Evolutionary conservation across 1,139 yeast genomes (phyloP), one percentile per base, ranked within the genome.

Genomic region (Petasospora fabianii): DNA sequence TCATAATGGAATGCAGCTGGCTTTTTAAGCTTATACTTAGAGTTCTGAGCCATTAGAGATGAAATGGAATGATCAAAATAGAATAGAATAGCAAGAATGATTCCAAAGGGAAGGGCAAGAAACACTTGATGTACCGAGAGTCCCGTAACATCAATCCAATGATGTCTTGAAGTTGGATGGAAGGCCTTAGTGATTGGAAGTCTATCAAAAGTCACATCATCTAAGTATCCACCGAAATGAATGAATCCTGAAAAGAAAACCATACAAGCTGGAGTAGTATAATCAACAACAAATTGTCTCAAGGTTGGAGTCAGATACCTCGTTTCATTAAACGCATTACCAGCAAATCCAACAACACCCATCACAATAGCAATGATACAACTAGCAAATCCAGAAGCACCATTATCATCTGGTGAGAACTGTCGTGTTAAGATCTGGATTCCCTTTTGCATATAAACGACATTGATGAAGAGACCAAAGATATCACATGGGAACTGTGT

Each of bases 11-110:
- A 92, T 0, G 94, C 71, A 0, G 95, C 77, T 0, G 97, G 96
- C 55, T 90, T 92, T 39, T 68, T 77, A 41, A 92, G 65, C 6
- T 95, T 95, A 59, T 73, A 92, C 40, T 84, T 81, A 24, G 81
- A 76, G 49, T 81, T 81, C 61, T 90, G 97, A 39, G 96, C 87
- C 75, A 92, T 92, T 41, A 92, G 67, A 0, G 97, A 82, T 2
- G 96, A 86, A 13, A 92, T 95, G 50, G 92, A 92, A 61, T 92
- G 98, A 62, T 92, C 98, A 60, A 90, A 92, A 59, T 86, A 88
- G 62, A 92, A 90, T 39, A 92, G 65, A 38, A 84, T 73, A 0
- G 97, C 87, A 34, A 92, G 65, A 36, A 92, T 70, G 1, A 92
- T 65, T 0, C 96, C 97, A 70, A 92, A 92, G 0, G 98, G 98